Base-by-base conservation (phyloP, 768 basidiomycete species). In the Rhodocollybia butyracea region DNA sequence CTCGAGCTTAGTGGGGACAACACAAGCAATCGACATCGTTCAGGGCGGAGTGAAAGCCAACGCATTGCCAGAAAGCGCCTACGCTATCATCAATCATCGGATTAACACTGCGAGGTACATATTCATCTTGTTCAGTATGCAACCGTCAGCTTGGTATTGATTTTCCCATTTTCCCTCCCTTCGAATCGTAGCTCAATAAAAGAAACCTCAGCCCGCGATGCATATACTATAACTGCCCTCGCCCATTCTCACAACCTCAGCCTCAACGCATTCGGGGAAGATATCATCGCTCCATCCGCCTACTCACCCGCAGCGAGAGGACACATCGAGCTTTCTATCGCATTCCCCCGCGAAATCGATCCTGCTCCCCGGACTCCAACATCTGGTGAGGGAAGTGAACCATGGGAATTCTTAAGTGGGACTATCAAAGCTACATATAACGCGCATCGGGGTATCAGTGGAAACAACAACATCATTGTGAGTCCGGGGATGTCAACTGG, bases 21-120 rank as follows among this genome's bases (percentile, higher is more conserved):
- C 84, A 5, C 81, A 84, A 66, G 84, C 84, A 2, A 73, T 80
- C 29, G 82, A 84, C 59, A 61, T 88, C 8, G 61, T 76, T 24
- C 55, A 57, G 6, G 73, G 74, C 3, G 78, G 75, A 22, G 70
- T 79, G 32, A 83, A 83, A 62, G 66, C 73, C 3, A 86, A 85
- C 55, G 83, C 82, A n/a, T 72, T 86, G n/a, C 84, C 84, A 1
- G 85, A 85, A 63, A 67, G 66, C 22, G 79, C 72, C 1, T 73
- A 62, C 47, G 80, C 77, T 0, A 61, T 81, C 29, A 65, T 83
- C 21, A 82, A 84, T 56, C 80, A 81, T 57, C 77, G 81, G 2
- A 73, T 84, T 27, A 70, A 74, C 10, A 66, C 69, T 2, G 68
- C 72, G 43, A 80, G 75, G 76, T 68, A 21, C 42, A n/a, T n/a